Base-by-base conservation (phyloP, 2,329 filamentous ascomycete species). In the Microdochium trichocladiopsis region DNA sequence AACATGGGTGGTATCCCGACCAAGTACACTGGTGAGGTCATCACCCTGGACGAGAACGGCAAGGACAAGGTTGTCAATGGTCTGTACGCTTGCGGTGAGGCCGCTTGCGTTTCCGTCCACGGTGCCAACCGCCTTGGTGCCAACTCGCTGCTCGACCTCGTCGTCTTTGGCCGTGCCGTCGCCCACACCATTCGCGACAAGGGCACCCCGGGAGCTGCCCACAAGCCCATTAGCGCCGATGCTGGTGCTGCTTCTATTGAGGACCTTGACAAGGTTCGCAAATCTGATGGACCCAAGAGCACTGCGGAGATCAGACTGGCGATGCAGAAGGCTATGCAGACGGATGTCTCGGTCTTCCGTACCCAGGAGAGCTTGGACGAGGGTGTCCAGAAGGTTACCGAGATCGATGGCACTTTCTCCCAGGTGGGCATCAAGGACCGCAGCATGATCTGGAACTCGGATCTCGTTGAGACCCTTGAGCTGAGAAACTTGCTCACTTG, bases 1-100 rank as follows among this genome's bases (percentile, higher is more conserved):
- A 96, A 96, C 82, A 99, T 97, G 94, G 93, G 93, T 73, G 93
- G 94, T 81, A 96, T 99, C 62, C 93, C 93, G 50, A 97, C 94
- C 61, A 90, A 90, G 67, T 97, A 96, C 81, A 96, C 90, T 57
- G 93, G 94, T 72, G 91, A 99, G 76, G 94, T 97, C 56, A 74
- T 99, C 61, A 95, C 90, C 18, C 78, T 95, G 50, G 90, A 96
- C 62, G 86, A 88, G 67, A 71, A 83, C 56, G 94, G 94, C 60
- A 84, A 95, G 53, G 94, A 97, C 76, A 82, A 95, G 80, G 82
- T 96, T 61, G 94, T 99, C 22, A 91, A 90, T 53, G 93, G 93
- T 72, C 83, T 99, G 58, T 97, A 93, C 69, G 94, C 94, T 64
- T 96, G 92, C 63, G 93, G 93, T 78, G 93, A 97, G 78, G 92